Base-by-base conservation (phyloP, 2,329 filamentous ascomycete species). In the Esteya vermicola region DNA sequence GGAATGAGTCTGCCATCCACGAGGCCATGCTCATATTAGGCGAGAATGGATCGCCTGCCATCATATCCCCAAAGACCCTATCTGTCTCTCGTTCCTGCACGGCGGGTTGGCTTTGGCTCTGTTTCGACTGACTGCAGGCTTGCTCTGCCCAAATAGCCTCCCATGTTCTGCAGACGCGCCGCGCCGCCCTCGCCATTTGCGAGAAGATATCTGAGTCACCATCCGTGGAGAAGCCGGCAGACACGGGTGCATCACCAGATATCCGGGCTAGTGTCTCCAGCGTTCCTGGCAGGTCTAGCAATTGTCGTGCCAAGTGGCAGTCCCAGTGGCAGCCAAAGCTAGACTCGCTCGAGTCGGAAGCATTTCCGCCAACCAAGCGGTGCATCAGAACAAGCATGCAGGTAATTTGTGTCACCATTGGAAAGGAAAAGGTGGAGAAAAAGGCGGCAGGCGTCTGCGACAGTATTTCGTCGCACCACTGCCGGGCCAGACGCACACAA, bases 241-340 rank as follows among this genome's bases (percentile, higher is more conserved):
- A 4, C 4, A 6, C 9, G 9, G 30, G 30, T 18, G 30, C 30
- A 4, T 31, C 14, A 8, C 9, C 30, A 19, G 21, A 33, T 5
- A 9, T 18, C 6, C 8, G 18, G 30, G 26, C 40, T 9, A 40
- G 9, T 13, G 16, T 18, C 10, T 34, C 37, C 9, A 45, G 14
- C 31, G 33, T 35, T 4, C 18, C 14, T 2, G 26, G 36, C 4
- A 42, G n/a, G 14, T 36, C 26, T 9, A 45, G 38, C 27, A 38
- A 31, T 5, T 27, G 16, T 14, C 43, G 40, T 5, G 43, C 40
- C 34, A 38, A 36, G 13, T 35, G 23, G 23, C 18, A 22, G 34
- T 45, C 43, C 43, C 43, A 45, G 12, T 37, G 30, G n/a, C 30
- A 31, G n/a, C n/a, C n/a, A 8, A 18, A 18, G n/a, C 12, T n/a